These are phyloP conservation scores for Fibroporia radiculosa DNA, from an alignment of 768 basidiomycete genomes.

Conservation along the genomic window DNA sequence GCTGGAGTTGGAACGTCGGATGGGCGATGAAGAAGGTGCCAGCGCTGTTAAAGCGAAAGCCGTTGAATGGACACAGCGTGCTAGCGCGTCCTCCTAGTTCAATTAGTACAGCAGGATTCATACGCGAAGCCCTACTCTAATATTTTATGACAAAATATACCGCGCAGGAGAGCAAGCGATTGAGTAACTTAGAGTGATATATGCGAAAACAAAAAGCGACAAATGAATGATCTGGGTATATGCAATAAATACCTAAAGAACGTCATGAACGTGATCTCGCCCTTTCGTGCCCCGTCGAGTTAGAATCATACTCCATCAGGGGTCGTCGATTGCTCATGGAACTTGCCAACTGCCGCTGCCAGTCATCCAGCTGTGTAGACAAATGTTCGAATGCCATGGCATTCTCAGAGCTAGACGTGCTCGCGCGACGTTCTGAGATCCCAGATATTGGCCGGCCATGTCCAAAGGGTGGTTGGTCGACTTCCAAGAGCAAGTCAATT, in stretches of 20 bases:
- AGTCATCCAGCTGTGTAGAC: slow-evolving; percentile 76
- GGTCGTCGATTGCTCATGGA: slow-evolving; percentile 70
- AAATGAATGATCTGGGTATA: slow-evolving; percentile 38
- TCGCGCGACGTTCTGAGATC: slow-evolving; percentile 48
- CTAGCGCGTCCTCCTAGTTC: slow-evolving; percentile 33
- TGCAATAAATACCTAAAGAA: slow-evolving; percentile 25
- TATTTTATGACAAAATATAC: slow-evolving; percentile 22
- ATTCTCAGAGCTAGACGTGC: slow-evolving; percentile 80
- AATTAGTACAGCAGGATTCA: slow-evolving; percentile 15
- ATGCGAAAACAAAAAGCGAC: slow-evolving; percentile 33
- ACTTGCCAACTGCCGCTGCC: slow-evolving; percentile 78
- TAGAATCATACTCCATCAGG: slow-evolving; percentile 64
- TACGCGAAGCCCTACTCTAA: slow-evolving; percentile 10
- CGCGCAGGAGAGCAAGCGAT: slow-evolving; percentile 27
- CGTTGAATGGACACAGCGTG: slow-evolving; percentile 81
- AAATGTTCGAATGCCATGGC: slow-evolving; percentile 69
- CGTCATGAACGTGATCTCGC: slow-evolving; percentile 47
- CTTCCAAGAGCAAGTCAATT: slow-evolving; percentile 82
- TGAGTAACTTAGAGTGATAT: slow-evolving; percentile 29
- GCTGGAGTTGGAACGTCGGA: slow-evolving; percentile 76
- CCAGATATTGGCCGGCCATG: slow-evolving; percentile 53
- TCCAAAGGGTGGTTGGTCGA: slow-evolving; percentile 70
- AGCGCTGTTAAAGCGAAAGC: slow-evolving; percentile 81
- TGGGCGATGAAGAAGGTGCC: slow-evolving; percentile 84
- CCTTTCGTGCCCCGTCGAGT: slow-evolving; percentile 47